These are phyloP conservation scores for Haplosporangium gracile DNA, from an alignment of 192 early-diverging fungal species.

Conservation along the genomic window DNA sequence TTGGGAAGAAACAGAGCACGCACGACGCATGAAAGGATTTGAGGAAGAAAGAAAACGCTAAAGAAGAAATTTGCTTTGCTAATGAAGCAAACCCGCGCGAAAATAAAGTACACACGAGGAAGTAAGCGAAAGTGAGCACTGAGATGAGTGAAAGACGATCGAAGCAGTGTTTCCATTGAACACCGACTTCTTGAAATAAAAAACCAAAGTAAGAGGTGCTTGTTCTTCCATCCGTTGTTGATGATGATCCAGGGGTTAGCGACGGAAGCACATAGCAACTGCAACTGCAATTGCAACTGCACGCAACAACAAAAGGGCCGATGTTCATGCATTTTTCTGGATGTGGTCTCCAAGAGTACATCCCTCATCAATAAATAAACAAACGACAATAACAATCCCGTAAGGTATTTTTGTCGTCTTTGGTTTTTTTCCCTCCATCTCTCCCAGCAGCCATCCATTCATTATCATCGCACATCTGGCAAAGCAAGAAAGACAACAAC, in stretches of 20 bases:
- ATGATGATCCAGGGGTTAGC: not conserved
- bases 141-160: not conserved
- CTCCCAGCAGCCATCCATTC: not conserved
- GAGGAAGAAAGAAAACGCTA: not conserved
- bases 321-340: not conserved
- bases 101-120: not conserved
- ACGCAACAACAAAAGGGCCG: not conserved
- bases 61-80: slow-evolving; percentile 1
- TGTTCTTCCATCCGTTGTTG: not conserved
- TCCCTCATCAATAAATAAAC: not conserved
- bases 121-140: not conserved
- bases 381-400: not conserved
- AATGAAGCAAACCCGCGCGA: not conserved
- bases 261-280: not conserved
- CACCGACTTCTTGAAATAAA: no score
- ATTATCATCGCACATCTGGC: not conserved
- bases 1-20: not conserved
- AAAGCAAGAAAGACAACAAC: not conserved
- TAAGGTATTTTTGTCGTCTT: not conserved
- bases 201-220: no score
- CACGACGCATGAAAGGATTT: not conserved
- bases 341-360: not conserved
- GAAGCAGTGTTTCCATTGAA: not conserved
- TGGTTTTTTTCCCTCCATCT: not conserved
- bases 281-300: no score